phyloP scores from a whole-genome alignment of 192 early-diverging fungal species.

The Mycoemilia scoparia region DNA sequence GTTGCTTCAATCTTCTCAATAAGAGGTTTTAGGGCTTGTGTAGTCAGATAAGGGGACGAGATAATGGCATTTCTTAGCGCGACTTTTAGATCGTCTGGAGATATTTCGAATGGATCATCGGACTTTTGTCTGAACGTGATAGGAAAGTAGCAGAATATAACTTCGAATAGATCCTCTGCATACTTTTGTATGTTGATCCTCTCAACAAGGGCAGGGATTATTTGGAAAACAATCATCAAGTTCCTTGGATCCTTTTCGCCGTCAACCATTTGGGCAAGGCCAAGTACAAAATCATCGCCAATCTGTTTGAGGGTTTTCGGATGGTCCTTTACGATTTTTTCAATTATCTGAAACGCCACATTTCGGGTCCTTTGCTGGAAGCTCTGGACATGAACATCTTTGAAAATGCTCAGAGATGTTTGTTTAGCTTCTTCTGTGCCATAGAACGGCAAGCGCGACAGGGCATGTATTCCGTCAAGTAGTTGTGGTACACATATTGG shows the following conservation, averaged over 20 bases:
- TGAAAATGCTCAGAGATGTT: slow-evolving; percentile 39
- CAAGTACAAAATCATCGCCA: slow-evolving; percentile 54
- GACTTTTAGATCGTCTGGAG: slow-evolving; percentile 75
- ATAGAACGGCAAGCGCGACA: slow-evolving; percentile 42
- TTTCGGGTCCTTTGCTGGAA: slow-evolving; percentile 74
- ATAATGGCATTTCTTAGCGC: slow-evolving; percentile 61
- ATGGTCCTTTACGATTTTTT: slow-evolving; percentile 36
- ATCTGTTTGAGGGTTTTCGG: slow-evolving; percentile 39
- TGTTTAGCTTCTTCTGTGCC: slow-evolving; percentile 33
- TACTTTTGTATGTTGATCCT: slow-evolving; percentile 63
- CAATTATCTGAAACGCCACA: slow-evolving; percentile 52
- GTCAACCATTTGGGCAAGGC: slow-evolving; percentile 77
- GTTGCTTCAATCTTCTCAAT: slow-evolving; percentile 80
- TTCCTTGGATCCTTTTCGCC: slow-evolving; percentile 99
- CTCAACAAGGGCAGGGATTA: slow-evolving; percentile 46
- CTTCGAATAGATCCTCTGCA: slow-evolving; percentile 86
- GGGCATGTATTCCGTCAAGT: slow-evolving; percentile 39
- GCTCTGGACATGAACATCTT: slow-evolving; percentile 74
- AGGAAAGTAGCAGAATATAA: slow-evolving; percentile 98
- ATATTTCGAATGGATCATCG: slow-evolving; percentile 87
- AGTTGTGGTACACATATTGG: slow-evolving; percentile 46
- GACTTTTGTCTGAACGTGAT: slow-evolving; percentile 95
- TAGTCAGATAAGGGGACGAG: slow-evolving; percentile 57
- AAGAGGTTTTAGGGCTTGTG: slow-evolving; percentile 68
- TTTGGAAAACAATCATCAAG: slow-evolving; percentile 68